phyloP scores from a whole-genome alignment of 805 yeast genomes.

The Saccharomyces mikatae region DNA sequence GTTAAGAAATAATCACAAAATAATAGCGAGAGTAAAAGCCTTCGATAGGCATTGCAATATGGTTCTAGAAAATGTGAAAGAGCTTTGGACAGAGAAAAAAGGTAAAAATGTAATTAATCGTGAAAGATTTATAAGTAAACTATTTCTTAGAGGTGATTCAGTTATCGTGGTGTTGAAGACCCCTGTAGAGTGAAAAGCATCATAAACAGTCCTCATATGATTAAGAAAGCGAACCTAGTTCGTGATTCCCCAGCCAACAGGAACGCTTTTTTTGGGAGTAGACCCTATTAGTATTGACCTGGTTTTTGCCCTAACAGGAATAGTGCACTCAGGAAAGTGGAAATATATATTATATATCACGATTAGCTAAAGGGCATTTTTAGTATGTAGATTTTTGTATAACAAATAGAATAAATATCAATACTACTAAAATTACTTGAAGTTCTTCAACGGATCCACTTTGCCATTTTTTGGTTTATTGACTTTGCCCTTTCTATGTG shows the following conservation, averaged over 20 bases:
- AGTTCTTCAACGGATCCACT: conserved; percentile 58
- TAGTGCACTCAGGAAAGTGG: background rate
- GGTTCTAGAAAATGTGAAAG: conserved; percentile 87
- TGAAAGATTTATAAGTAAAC: conserved; percentile 77
- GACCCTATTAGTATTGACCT: background rate
- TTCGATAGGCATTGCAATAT: conserved; percentile 94
- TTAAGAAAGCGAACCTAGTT: background rate
- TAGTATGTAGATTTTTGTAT: background rate
- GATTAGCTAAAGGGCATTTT: background rate
- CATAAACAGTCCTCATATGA: background rate
- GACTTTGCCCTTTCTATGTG: conserved; percentile 30
- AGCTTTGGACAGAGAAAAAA: conserved; percentile 64
- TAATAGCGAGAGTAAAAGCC: conserved; percentile 83
- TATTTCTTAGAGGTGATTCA: conserved; percentile 93
- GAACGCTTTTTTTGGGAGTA: background rate
- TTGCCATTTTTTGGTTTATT: conserved; percentile 40
- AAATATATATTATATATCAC: background rate
- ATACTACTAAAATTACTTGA: conserved; percentile 27
- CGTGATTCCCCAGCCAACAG: background rate
- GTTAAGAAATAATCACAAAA: conserved; percentile 85
- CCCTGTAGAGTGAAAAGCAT: conserved; percentile 18
- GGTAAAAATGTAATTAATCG: conserved; percentile 51
- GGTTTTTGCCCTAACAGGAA: background rate
- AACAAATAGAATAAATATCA: background rate
- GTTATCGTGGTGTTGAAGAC: conserved; percentile 72